Evolutionary conservation across 2,329 filamentous ascomycete genomes (phyloP).

Genomic region (Helotiales sp.): DNA sequence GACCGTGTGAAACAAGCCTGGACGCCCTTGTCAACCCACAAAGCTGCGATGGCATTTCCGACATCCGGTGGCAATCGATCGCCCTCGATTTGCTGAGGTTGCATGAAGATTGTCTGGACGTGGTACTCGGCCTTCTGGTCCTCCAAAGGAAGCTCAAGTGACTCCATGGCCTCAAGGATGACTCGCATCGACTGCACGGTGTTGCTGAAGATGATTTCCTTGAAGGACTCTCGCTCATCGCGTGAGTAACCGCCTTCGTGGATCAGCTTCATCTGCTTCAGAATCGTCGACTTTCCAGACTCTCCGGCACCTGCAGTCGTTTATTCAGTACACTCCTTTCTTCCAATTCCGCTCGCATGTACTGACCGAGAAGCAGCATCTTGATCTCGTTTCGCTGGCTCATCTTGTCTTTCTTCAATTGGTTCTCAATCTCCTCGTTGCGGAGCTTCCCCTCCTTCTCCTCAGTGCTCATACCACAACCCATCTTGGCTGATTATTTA

Average conservation of each 20-base stretch:
- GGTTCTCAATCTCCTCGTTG: constrained; percentile 99
- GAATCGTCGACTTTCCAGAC: constrained; percentile 91
- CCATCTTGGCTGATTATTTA: constrained; percentile 69
- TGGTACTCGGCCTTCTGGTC: constrained; percentile 46
- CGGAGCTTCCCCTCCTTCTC: constrained; percentile 99
- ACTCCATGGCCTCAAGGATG: constrained; percentile 87
- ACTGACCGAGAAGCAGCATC: constrained; percentile 95
- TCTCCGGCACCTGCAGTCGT: constrained; percentile 68
- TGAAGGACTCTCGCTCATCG: constrained; percentile 92
- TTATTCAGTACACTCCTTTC: background rate
- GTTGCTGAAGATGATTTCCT: constrained; percentile 94
- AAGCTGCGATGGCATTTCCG: constrained; percentile 74
- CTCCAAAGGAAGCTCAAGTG: constrained; percentile 78
- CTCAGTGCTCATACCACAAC: constrained; percentile 99
- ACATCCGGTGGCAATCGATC: constrained; percentile 80
- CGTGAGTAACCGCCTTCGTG: constrained; percentile 98
- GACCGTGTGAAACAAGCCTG: constrained; percentile 85
- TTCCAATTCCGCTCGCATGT: constrained; percentile 1
- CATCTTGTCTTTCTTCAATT: constrained; percentile 98
- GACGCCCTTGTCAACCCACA: constrained; percentile 86
- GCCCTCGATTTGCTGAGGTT: constrained; percentile 65
- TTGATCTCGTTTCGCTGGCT: constrained; percentile 99
- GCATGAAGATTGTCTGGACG: constrained; percentile 42
- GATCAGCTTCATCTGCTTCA: constrained; percentile 99
- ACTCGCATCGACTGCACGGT: constrained; percentile 91